phyloP scores from a whole-genome alignment of 2,329 filamentous ascomycete species.

The Talaromyces sp. region DNA sequence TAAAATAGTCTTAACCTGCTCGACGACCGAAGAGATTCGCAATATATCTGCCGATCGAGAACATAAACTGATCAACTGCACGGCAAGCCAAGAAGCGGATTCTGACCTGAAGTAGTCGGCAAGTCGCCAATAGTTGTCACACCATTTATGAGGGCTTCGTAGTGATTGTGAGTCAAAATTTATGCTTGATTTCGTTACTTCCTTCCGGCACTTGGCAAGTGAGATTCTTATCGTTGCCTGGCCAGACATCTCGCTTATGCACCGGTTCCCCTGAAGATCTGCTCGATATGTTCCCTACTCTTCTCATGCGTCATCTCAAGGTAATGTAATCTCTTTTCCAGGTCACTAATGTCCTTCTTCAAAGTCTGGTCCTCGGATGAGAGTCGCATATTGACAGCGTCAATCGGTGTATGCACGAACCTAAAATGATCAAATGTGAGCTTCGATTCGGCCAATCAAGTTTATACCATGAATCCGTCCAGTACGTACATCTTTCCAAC shows the following conservation, averaged over 20 bases:
- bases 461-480: no score
- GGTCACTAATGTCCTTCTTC: constrained; percentile 71
- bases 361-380: constrained; percentile 69
- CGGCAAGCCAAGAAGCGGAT: background rate
- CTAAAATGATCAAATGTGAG: constrained; percentile 46
- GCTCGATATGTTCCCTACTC: constrained; percentile 83
- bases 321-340: constrained; percentile 88
- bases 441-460: background rate
- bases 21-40: background rate
- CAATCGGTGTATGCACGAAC: constrained; percentile 78
- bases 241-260: constrained; percentile 20
- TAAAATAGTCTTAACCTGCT: background rate
- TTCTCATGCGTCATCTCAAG: constrained; percentile 95
- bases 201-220: background rate
- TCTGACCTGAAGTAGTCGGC: background rate
- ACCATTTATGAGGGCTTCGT: background rate
- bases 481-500: constrained; percentile 83
- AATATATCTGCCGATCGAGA: background rate
- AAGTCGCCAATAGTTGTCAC: background rate
- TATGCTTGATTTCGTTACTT: background rate
- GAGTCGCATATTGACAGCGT: constrained; percentile 71
- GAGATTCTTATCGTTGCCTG: background rate
- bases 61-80: no score
- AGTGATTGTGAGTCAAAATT: background rate
- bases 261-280: constrained; percentile 65